phyloP scores from a whole-genome alignment of 1,139 yeast genomes.

The Scheffersomyces stambukii region DNA sequence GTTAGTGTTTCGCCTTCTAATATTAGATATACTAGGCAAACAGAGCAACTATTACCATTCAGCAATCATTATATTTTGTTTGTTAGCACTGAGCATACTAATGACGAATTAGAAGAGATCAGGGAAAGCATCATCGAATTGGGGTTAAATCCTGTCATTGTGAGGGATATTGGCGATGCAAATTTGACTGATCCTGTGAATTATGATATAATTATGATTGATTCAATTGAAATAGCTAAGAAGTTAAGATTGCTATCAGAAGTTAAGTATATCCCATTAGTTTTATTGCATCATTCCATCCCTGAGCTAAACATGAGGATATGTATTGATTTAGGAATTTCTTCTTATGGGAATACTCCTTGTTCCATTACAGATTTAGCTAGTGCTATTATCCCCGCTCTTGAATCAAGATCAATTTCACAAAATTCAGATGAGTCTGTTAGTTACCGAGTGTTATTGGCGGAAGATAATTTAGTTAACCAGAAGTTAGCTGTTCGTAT shows the following conservation, averaged over 20 bases:
- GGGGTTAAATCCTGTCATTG: constrained; percentile 48
- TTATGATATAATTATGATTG: constrained; percentile 79
- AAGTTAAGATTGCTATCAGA: constrained; percentile 64
- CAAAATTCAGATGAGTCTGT: constrained; percentile 76
- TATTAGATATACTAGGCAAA: constrained; percentile 57
- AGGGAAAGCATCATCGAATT: constrained; percentile 36
- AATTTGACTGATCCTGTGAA: constrained; percentile 52
- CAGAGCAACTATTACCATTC: constrained; percentile 72
- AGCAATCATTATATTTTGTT: constrained; percentile 65
- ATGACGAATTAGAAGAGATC: constrained; percentile 45
- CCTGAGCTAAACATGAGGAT: constrained; percentile 78
- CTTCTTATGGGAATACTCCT: constrained; percentile 85
- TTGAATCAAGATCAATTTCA: constrained; percentile 78
- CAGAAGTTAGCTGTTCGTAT: constrained; percentile 83
- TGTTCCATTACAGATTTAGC: constrained; percentile 79
- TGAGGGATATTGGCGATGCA: constrained; percentile 48
- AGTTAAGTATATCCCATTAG: constrained; percentile 79
- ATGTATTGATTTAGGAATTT: constrained; percentile 81
- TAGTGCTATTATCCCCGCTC: constrained; percentile 76
- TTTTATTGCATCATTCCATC: constrained; percentile 68
- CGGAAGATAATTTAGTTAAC: constrained; percentile 84
- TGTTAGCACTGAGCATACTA: constrained; percentile 61
- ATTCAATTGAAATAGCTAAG: constrained; percentile 71
- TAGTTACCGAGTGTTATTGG: constrained; percentile 69
- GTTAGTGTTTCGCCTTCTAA: constrained; percentile 73